Evolutionary conservation across 306 rosid genomes (phyloP), one percentile per base, ranked within the genome.

Genomic region (Vigna radiata): DNA sequence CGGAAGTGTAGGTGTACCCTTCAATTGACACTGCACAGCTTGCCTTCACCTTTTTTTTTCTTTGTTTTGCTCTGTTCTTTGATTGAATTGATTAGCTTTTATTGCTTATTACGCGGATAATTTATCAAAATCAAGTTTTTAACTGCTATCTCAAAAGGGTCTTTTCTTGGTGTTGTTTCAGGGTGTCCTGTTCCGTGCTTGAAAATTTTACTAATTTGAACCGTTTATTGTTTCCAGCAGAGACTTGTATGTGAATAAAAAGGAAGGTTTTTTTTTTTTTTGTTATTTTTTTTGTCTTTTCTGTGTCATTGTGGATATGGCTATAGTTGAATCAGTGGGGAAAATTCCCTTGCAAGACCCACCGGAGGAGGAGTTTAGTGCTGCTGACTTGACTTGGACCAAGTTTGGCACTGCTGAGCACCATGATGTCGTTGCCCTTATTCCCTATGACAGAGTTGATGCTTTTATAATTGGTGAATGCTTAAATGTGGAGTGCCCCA

Each of bases 401-500:
- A 92, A 92, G 85, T 92, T 89, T 85, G 96, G 96, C 33, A 88
- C 73, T 82, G 73, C 82, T 12, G 93, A 95, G 73, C 95, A 86
- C 71, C 85, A 89, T 56, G 97, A 95, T 74, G 96, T 88, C 21
- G 98, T 88, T 77, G 97, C 97, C 17, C 91, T 92, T 65, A 92
- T 95, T 79, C 98, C 96, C 66, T 92, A 86, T 62, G 95, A 88
- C 8, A 88, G 97, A 64, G 97, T 90, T 44, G 98, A 95, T 83
- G 89, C 87, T 15, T 95, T 95, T 75, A 92, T 95, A 77, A 81
- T 90, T 16, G 98, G 98, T 16, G 98, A 95, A 84, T 86, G 96
- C 87, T 84, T 88, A 52, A 95, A 84, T 79, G 84, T 92, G 2
- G 95, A 89, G 82, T 89, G 88, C 85, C 97, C 98, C 3, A 90